Conservation (phyloP, 148 eudicot species). For the Rhododendron mucronatum region DNA sequence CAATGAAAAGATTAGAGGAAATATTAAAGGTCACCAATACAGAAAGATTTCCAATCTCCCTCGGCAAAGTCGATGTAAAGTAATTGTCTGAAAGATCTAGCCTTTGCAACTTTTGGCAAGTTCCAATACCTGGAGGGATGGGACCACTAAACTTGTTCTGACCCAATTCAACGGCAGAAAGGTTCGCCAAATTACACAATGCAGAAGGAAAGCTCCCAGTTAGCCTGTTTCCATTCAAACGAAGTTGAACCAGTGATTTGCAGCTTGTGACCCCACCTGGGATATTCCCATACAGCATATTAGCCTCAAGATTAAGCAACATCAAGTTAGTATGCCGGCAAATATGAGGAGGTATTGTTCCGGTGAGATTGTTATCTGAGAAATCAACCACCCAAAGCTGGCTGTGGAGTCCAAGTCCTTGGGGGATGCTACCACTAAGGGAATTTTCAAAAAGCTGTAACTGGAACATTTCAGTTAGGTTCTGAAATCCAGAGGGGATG, state of each 20-base stretch:
- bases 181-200: conserved; percentile 61
- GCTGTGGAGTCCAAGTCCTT: conserved; percentile 59
- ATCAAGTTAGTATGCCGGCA: conserved; percentile 65
- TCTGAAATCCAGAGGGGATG: conserved; percentile 76
- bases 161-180: conserved; percentile 79
- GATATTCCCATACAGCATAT: conserved; percentile 54
- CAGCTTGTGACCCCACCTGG: conserved; percentile 64
- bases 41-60: conserved; percentile 65
- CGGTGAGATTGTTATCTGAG: conserved; percentile 63
- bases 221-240: conserved; percentile 52
- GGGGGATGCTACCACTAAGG: conserved; percentile 71
- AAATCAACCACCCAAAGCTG: conserved; percentile 87
- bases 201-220: conserved; percentile 72
- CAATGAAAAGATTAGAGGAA: conserved; percentile 64
- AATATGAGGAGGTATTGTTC: conserved; percentile 66
- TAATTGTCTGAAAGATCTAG: conserved; percentile 74
- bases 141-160: conserved; percentile 80
- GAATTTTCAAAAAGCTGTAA: conserved; percentile 73
- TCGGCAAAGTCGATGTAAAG: conserved; percentile 58
- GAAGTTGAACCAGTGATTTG: conserved; percentile 66
- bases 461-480: conserved; percentile 52
- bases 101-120: conserved; percentile 72
- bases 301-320: conserved; percentile 64
- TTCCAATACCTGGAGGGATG: conserved; percentile 56
- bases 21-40: conserved; percentile 76